Evolutionary conservation across 257 asterid species (phyloP).

Genomic region (Primulina huaijiensis): DNA sequence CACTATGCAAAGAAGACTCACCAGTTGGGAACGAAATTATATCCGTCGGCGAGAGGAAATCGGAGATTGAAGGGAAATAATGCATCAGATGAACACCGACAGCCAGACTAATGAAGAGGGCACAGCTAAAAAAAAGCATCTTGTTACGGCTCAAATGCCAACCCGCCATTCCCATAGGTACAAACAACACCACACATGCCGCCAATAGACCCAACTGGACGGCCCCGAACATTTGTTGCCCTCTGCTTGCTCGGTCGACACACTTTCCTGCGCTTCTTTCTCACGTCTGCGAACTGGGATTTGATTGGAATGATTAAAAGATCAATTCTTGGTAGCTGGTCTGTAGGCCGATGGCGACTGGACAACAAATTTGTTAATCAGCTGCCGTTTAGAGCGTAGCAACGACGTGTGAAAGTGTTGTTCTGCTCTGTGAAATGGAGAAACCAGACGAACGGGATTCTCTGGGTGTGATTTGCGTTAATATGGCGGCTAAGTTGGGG

Average conservation of each 20-base stretch:
- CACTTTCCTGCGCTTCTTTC: neutral
- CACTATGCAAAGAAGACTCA: constrained; percentile 35
- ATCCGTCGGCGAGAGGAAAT: constrained; percentile 39
- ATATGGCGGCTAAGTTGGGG: too few relatives aligned
- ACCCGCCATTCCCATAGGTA: constrained; percentile 98
- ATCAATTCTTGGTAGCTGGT: neutral
- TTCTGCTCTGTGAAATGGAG: neutral
- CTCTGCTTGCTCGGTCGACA: constrained; percentile 22
- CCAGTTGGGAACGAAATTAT: constrained; percentile 30
- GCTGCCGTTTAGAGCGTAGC: neutral
- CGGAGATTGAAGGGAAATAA: constrained; percentile 62
- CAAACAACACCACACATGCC: constrained; percentile 81
- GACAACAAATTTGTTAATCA: constrained; percentile 13
- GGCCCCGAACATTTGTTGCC: constrained; percentile 69
- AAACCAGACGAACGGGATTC: neutral
- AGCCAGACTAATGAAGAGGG: constrained; percentile 94
- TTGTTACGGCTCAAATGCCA: constrained; percentile 98
- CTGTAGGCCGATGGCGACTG: constrained; percentile 32
- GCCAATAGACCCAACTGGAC: constrained; percentile 84
- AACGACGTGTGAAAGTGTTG: neutral
- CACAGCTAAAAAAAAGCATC: constrained; percentile 92
- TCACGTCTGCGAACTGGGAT: constrained; percentile 25
- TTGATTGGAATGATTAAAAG: constrained; percentile 24
- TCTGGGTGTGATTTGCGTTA: neutral
- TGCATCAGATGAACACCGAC: constrained; percentile 90